Percentiles rank a stretch among this genome's conserved stretches.
phyloP scores from a whole-genome alignment of 108 stramenopile species.

The Cyclotella kingstonii region DNA sequence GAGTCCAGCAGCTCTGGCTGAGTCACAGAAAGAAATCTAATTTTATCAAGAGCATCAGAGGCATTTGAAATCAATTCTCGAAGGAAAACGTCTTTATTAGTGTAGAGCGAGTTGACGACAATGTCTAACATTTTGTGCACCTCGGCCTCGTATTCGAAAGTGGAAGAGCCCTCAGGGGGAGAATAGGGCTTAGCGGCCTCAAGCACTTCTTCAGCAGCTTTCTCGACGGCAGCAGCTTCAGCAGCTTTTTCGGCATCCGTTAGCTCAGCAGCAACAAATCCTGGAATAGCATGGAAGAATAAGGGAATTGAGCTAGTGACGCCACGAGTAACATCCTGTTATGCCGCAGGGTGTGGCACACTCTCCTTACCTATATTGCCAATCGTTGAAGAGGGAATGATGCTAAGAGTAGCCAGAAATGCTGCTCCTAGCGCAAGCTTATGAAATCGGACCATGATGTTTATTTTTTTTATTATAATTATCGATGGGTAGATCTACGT shows the following conservation, averaged over 20 bases:
- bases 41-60: conserved; percentile 98
- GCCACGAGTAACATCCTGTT: neutral
- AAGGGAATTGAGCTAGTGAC: neutral
- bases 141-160: conserved; percentile 94
- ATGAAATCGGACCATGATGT: conserved; percentile 37
- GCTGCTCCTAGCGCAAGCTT: conserved; percentile 36
- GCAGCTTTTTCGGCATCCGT: conserved; percentile 34
- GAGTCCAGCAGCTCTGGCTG: conserved; percentile 73
- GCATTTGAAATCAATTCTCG: conserved; percentile 97
- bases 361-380: conserved; percentile 35
- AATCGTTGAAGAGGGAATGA: conserved; percentile 15
- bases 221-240: conserved; percentile 35
- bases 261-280: conserved; percentile 24
- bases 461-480: neutral
- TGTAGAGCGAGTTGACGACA: conserved; percentile 99
- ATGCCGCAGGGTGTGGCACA: neutral
- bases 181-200: conserved; percentile 26
- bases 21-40: conserved; percentile 92
- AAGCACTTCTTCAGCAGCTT: conserved; percentile 30
- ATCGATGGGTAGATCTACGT: too few species aligned
- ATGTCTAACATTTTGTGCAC: conserved; percentile 98
- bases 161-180: conserved; percentile 37
- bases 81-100: conserved; percentile 97
- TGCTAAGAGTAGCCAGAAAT: conserved; percentile 20
- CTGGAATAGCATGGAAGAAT: conserved; percentile 1